Evolutionary conservation across 176 grass and related monocot genomes (phyloP).

Genomic region (Microstegium vimineum): DNA sequence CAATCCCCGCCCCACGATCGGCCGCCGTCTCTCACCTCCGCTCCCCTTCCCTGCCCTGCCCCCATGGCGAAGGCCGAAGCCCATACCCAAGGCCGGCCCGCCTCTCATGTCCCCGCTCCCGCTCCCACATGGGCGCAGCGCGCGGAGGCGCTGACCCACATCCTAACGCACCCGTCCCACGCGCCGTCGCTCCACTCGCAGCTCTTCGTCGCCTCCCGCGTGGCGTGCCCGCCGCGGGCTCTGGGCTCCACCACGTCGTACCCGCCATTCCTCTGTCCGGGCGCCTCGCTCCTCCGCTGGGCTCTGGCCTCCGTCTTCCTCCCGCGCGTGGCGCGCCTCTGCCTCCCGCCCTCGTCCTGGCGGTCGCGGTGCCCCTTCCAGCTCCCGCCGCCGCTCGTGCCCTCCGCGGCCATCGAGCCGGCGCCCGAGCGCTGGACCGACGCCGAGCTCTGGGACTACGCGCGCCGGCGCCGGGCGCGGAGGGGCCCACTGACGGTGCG

Average conservation of each 20-base stretch:
- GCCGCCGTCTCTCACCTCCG: neutral
- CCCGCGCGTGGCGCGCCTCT: slow-evolving; percentile 43
- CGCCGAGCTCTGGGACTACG: slow-evolving; percentile 44
- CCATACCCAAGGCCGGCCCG: neutral
- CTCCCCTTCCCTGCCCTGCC: neutral
- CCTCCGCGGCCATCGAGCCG: slow-evolving; percentile 48
- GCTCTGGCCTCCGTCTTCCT: slow-evolving; percentile 51
- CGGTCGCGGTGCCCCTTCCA: slow-evolving; percentile 79
- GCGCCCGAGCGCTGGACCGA: slow-evolving; percentile 39
- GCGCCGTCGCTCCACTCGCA: slow-evolving; percentile 84
- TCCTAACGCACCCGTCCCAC: slow-evolving; percentile 51
- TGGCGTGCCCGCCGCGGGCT: slow-evolving; percentile 42
- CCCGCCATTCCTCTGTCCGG: slow-evolving; percentile 76
- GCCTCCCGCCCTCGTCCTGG: slow-evolving; percentile 63
- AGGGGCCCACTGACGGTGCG: slow-evolving; percentile 31
- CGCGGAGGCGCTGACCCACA: slow-evolving; percentile 48
- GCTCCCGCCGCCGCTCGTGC: slow-evolving; percentile 57
- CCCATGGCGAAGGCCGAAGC: slow-evolving; percentile 5
- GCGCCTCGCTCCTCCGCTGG: slow-evolving; percentile 47
- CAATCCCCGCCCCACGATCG: too few species aligned
- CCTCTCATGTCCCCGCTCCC: neutral
- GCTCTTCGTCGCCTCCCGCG: slow-evolving; percentile 58
- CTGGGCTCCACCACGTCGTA: slow-evolving; percentile 24
- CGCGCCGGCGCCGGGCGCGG: slow-evolving; percentile 24
- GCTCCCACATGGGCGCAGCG: slow-evolving; percentile 41